These are phyloP conservation scores for Puya raimondii DNA, from an alignment of 176 grass and related monocot species.

Conservation along the genomic window DNA sequence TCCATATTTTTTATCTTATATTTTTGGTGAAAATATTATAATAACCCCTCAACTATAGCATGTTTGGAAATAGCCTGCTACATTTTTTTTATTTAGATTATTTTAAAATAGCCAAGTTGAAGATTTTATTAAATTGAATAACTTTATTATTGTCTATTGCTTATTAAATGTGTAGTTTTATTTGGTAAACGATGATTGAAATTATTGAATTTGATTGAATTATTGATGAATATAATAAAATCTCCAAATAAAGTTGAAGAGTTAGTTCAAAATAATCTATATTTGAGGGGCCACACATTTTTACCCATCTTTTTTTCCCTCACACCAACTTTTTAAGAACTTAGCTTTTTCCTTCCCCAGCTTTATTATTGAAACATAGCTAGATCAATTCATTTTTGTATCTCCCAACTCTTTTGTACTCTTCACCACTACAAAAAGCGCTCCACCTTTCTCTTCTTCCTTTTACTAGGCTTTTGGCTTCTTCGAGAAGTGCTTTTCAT, in stretches of 20 bases:
- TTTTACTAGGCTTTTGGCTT: conserved; percentile 1
- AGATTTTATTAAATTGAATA: not conserved
- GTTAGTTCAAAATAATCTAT: too few relatives aligned
- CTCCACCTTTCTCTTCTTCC: not conserved
- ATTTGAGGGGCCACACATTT: not conserved
- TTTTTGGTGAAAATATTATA: too few relatives aligned
- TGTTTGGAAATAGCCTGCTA: too few relatives aligned
- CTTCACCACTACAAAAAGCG: too few relatives aligned
- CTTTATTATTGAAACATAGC: conserved; percentile 13
- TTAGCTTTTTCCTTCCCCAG: conserved; percentile 3
- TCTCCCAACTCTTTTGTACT: not conserved
- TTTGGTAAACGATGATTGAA: too few relatives aligned
- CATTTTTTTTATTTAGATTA: too few relatives aligned
- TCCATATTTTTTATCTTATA: not conserved
- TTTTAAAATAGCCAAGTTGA: too few relatives aligned
- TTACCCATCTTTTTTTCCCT: conserved; percentile 11
- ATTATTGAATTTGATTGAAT: conserved; percentile 9
- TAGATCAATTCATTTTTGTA: conserved; percentile 10
- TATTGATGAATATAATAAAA: conserved; percentile 1
- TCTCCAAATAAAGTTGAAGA: not conserved
- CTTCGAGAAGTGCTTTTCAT: not conserved
- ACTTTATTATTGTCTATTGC: not conserved
- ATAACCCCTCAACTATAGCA: too few relatives aligned
- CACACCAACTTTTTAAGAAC: not conserved
- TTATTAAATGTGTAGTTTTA: not conserved